Percentiles rank a stretch among this genome's conserved stretches.
These are phyloP conservation scores for Corymbia calophylla DNA, from an alignment of 441 rosid species.

Conservation along the genomic window DNA sequence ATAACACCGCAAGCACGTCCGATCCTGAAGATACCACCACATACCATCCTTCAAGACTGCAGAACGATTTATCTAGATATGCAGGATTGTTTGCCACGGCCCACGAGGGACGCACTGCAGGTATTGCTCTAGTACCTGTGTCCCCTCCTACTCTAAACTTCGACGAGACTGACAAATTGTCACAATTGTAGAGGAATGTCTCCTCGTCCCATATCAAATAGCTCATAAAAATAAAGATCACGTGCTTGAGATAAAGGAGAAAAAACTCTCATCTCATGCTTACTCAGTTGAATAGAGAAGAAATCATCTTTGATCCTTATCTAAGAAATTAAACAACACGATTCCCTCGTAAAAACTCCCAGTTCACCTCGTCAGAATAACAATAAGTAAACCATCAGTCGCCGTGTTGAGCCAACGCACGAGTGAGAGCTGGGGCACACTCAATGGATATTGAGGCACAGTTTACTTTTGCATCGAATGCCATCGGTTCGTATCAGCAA, in stretches of 20 bases:
- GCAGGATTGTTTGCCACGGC: background rate
- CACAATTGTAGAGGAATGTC: background rate
- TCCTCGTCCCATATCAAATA: background rate
- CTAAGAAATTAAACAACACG: background rate
- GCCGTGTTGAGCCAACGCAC: no score
- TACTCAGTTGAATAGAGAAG: background rate
- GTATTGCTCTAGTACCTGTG: background rate
- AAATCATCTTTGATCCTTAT: background rate
- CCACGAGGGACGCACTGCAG: background rate
- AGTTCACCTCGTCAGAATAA: no score
- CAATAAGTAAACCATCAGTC: no score
- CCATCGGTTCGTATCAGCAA: background rate
- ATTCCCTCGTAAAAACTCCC: no score
- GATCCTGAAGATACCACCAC: background rate
- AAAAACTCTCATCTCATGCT: background rate
- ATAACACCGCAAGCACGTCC: background rate
- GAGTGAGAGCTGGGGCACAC: no score
- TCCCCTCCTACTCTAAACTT: background rate
- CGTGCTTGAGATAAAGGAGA: no score
- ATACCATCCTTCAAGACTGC: background rate
- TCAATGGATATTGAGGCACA: background rate
- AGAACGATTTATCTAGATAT: background rate
- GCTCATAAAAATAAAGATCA: background rate
- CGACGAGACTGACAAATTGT: background rate
- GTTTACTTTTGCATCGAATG: background rate